These are phyloP conservation scores for Toxoplasma gondii DNA, from an alignment of 169 alveolate genomes.

Conservation along the genomic window DNA sequence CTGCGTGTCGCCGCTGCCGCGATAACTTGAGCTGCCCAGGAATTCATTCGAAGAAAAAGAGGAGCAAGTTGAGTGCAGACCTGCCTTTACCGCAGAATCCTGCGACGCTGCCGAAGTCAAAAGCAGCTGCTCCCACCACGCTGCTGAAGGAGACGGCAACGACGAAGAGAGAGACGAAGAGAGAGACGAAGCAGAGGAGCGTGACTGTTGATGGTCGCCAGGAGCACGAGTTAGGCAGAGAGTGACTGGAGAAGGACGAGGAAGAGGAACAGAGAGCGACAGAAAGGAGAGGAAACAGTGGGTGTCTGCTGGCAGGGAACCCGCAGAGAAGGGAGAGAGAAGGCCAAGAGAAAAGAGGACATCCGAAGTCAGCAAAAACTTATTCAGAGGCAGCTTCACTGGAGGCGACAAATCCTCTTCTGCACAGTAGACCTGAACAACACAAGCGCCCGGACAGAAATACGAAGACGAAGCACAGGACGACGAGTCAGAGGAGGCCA, in stretches of 20 bases:
- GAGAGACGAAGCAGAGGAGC: too few species aligned
- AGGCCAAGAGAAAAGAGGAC: constrained; percentile 10
- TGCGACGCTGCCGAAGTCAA: background rate
- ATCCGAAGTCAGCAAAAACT: background rate
- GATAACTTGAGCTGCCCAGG: too few species aligned
- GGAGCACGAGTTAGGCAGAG: constrained; percentile 29
- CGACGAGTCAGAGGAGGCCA: background rate
- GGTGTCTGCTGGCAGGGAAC: background rate
- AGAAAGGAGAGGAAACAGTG: constrained; percentile 21
- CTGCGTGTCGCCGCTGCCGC: too few species aligned
- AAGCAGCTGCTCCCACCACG: background rate
- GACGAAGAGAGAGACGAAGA: background rate
- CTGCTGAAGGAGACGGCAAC: background rate
- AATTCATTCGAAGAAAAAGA: too few species aligned
- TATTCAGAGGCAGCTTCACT: constrained; percentile 10
- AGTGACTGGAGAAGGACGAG: background rate
- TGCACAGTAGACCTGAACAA: background rate
- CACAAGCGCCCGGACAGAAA: background rate
- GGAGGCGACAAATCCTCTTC: background rate
- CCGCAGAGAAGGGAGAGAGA: background rate
- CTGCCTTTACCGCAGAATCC: background rate
- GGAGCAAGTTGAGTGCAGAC: background rate
- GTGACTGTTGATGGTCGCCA: background rate
- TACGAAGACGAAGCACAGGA: background rate
- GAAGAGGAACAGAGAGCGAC: background rate